Base-by-base conservation (phyloP, 495 filamentous ascomycete genomes). In the Aspergillus taichungensis region DNA sequence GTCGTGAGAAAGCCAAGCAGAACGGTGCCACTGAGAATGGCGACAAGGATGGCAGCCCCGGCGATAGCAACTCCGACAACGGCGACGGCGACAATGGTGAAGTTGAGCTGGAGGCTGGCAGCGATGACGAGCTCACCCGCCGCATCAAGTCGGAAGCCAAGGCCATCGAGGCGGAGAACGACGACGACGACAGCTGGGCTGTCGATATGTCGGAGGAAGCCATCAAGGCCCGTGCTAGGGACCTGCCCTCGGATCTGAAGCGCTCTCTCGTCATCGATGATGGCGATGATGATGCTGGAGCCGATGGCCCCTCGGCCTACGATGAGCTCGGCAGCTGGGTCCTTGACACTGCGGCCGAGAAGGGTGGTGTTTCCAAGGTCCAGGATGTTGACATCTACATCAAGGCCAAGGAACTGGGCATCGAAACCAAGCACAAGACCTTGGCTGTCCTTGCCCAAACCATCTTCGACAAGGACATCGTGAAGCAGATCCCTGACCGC, bases 251-350 rank as follows among this genome's bases (percentile, higher is more conserved):
- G 51, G 91, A 96, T 56, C 80, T 97, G 59, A 94, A 94, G 77
- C 81, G 84, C 55, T 83, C 87, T 46, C 79, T 96, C 47, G 85
- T 85, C 47, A 74, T 95, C 48, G 84, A 88, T 48, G 87, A 83
- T 30, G 88, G 78, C 12, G 88, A 91, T 30, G 90, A 94, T 11
- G 88, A 87, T 30, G 87, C 18, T 24, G 18, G 90, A 36, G 86
- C 78, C 49, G 88, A 89, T 60, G 82, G 80, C 56, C 78, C 83
- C 66, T 91, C 78, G 50, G 76, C 79, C 61, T 97, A 96, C 63
- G 92, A 96, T 63, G 80, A 88, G 52, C 77, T 98, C 49, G 92
- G 92, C 48, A 87, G 80, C 73, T 98, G 92, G 92, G 84, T 98
- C 58, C 69, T 83, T 57, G 78, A 76, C 39, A 75, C 88, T 46